Evolutionary conservation across 768 basidiomycete species (phyloP).

Genomic region (Mycena rosella): DNA sequence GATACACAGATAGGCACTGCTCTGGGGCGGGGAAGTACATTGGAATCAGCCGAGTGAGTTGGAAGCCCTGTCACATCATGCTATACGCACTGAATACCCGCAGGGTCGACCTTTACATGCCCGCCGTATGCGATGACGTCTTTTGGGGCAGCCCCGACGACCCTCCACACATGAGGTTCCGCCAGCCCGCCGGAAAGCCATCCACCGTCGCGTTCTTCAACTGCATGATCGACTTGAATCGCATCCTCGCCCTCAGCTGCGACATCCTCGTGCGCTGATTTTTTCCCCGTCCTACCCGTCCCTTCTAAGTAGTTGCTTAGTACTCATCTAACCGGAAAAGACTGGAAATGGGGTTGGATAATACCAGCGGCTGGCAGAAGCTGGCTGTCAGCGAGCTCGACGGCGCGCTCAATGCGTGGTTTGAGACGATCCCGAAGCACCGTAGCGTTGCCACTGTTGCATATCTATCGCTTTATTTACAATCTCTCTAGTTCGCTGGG

Average conservation of each 20-base stretch:
- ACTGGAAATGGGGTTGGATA: constrained; percentile 47
- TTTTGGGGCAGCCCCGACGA: background rate
- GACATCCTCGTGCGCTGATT: background rate
- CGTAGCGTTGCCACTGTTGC: background rate
- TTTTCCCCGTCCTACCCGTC: background rate
- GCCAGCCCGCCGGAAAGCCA: constrained; percentile 59
- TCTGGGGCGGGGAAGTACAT: too few species aligned
- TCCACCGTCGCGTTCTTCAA: constrained; percentile 56
- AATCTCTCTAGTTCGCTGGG: too few species aligned
- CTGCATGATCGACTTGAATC: constrained; percentile 52
- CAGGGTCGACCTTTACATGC: too few species aligned
- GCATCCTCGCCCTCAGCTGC: constrained; percentile 55
- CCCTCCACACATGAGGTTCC: constrained; percentile 42
- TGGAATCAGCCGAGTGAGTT: too few species aligned
- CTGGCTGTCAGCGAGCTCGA: constrained; percentile 81
- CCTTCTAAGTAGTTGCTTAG: constrained; percentile 39
- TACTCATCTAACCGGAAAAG: constrained; percentile 74
- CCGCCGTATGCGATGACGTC: constrained; percentile 1
- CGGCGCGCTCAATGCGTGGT: constrained; percentile 60
- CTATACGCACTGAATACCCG: too few species aligned
- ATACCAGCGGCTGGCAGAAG: constrained; percentile 64
- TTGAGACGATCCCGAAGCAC: constrained; percentile 25
- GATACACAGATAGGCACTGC: too few species aligned
- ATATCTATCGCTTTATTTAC: too few species aligned
- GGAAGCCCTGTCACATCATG: too few species aligned